These are phyloP conservation scores for Leavenworthia alabamica DNA, from an alignment of 345 rosid species.

Conservation along the genomic window DNA sequence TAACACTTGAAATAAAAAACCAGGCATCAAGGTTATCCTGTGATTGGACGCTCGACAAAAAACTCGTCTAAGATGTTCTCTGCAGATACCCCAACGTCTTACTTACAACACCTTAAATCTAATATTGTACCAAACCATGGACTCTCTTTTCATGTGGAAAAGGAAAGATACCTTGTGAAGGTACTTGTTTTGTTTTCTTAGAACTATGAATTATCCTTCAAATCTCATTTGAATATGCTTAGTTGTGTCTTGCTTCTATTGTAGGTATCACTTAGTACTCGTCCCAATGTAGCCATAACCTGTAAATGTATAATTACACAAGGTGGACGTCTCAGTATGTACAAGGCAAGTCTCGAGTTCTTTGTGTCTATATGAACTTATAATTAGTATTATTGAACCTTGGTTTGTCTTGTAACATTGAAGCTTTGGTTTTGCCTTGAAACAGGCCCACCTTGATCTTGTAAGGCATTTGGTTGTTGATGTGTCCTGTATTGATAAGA, in stretches of 20 bases:
- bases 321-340: slow-evolving; percentile 42
- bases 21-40: slow-evolving; percentile 19
- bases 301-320: slow-evolving; percentile 48
- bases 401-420: not conserved
- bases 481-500: slow-evolving; percentile 50
- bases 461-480: slow-evolving; percentile 51
- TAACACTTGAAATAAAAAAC: not conserved
- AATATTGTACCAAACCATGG: slow-evolving; percentile 37
- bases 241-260: slow-evolving; percentile 2
- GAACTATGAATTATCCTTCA: slow-evolving; percentile 25
- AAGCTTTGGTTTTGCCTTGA: not conserved
- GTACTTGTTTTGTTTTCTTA: slow-evolving; percentile 36
- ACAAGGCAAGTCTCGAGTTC: slow-evolving; percentile 44
- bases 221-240: slow-evolving; percentile 10
- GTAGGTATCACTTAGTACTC: slow-evolving; percentile 40
- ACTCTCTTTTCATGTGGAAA: slow-evolving; percentile 31
- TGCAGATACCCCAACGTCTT: slow-evolving; percentile 40
- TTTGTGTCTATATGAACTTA: not conserved
- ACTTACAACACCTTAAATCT: slow-evolving; percentile 29
- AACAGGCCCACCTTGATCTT: slow-evolving; percentile 42
- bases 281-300: slow-evolving; percentile 30
- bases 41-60: slow-evolving; percentile 29
- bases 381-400: not conserved
- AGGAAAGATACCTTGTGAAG: slow-evolving; percentile 50
- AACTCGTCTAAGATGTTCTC: slow-evolving; percentile 29